These are phyloP conservation scores for Blastobotrys terrestris DNA, from an alignment of 805 yeast genomes.

Conservation along the genomic window DNA sequence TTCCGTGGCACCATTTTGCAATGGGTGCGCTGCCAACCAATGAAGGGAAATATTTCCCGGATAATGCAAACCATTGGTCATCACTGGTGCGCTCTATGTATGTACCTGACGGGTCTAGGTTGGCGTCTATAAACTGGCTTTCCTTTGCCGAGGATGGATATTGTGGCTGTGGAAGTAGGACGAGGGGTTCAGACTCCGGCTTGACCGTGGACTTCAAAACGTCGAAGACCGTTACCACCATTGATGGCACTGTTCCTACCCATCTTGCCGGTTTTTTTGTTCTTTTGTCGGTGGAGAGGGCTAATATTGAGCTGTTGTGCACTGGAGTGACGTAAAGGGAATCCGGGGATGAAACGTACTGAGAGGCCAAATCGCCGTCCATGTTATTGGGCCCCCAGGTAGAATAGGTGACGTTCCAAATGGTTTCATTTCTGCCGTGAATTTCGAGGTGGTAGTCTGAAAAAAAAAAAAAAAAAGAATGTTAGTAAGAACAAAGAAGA, in stretches of 20 bases:
- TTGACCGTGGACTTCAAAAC: slow-evolving; percentile 36
- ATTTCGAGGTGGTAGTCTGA: slow-evolving; percentile 42
- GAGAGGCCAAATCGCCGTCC: slow-evolving; percentile 49
- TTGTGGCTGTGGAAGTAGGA: slow-evolving; percentile 35
- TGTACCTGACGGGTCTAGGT: slow-evolving; percentile 46
- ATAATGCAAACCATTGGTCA: slow-evolving; percentile 79
- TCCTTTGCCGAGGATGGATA: slow-evolving; percentile 14
- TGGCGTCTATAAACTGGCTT: too few species aligned
- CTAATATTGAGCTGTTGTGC: slow-evolving; percentile 72
- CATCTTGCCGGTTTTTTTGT: slow-evolving; percentile 72
- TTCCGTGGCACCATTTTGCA: slow-evolving; percentile 49
- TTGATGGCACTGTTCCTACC: slow-evolving; percentile 67
- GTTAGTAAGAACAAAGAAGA: slow-evolving; percentile 11
- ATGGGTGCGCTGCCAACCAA: slow-evolving; percentile 73
- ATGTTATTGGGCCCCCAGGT: slow-evolving; percentile 90
- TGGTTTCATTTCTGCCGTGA: slow-evolving; percentile 61
- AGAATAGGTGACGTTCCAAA: slow-evolving; percentile 82
- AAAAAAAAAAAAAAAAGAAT: too few species aligned
- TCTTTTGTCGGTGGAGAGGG: slow-evolving; percentile 50
- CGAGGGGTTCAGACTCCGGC: slow-evolving; percentile 19
- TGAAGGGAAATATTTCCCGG: slow-evolving; percentile 70
- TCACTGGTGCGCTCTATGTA: slow-evolving; percentile 57
- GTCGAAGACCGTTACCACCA: slow-evolving; percentile 76
- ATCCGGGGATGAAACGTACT: slow-evolving; percentile 49
- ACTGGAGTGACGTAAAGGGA: slow-evolving; percentile 76